Evolutionary conservation across 345 rosid species (phyloP).

Genomic region (Reutealis trisperma): DNA sequence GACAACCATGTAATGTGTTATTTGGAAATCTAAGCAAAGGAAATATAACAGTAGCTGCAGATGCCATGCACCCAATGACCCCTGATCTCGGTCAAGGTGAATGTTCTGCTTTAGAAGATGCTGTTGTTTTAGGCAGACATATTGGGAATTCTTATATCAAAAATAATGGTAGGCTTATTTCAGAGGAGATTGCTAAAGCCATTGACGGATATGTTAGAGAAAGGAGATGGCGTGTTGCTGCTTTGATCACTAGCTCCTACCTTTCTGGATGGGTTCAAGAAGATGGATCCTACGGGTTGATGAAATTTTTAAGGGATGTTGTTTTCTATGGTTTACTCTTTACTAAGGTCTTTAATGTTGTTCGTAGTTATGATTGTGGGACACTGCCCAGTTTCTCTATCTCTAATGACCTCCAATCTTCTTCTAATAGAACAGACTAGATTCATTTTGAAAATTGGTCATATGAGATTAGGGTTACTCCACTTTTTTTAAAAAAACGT

Average conservation of each 20-base stretch:
- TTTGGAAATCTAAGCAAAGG: slow-evolving; percentile 38
- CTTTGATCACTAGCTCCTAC: slow-evolving; percentile 26
- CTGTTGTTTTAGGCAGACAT: slow-evolving; percentile 42
- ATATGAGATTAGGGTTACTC: too few relatives aligned
- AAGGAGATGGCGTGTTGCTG: slow-evolving; percentile 36
- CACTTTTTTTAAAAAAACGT: too few relatives aligned
- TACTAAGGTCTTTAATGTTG: not conserved
- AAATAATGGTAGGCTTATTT: slow-evolving; percentile 15
- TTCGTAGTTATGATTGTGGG: slow-evolving; percentile 33
- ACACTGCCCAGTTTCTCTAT: slow-evolving; percentile 16
- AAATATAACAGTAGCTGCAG: slow-evolving; percentile 45
- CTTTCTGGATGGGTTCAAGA: slow-evolving; percentile 39
- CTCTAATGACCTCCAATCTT: too few relatives aligned
- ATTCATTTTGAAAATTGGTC: too few relatives aligned
- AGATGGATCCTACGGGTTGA: slow-evolving; percentile 30
- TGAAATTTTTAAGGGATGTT: slow-evolving; percentile 33
- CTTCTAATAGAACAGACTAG: too few relatives aligned
- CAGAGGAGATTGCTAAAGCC: slow-evolving; percentile 17
- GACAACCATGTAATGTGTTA: slow-evolving; percentile 42
- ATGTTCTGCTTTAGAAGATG: slow-evolving; percentile 44
- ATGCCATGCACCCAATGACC: slow-evolving; percentile 62
- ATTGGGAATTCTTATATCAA: slow-evolving; percentile 15
- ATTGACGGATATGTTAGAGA: slow-evolving; percentile 27
- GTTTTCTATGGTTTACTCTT: slow-evolving; percentile 13
- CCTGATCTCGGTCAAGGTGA: slow-evolving; percentile 60